Base-by-base conservation (phyloP, 176 grass and related monocot genomes). In the Canna indica region DNA sequence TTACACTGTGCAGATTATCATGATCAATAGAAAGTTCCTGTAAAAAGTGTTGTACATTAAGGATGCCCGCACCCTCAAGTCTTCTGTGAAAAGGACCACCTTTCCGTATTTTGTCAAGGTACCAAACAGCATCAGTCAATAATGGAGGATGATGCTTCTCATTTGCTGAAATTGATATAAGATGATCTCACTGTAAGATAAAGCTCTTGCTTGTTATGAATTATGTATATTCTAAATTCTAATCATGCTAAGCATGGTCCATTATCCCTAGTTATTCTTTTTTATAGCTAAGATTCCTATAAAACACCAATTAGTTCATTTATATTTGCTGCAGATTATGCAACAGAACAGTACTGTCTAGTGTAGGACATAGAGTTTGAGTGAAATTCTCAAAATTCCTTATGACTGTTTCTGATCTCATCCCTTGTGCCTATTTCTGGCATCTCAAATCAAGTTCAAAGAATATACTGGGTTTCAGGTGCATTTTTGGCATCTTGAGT, bases 71-170 rank as follows among this genome's bases (percentile, higher is more conserved):
- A 27, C 16, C 2, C 39, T 24, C n/a, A 14, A 68, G 65, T 44
- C 65, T 68, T 27, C 1, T 41, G 38, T 68, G 65, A 44, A 27
- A 44, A 26, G 0, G 0, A 42, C 65, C 65, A 68, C 28, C 25
- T 68, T 68, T 68, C 65, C 35, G 20, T 26, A 68, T 68, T 17
- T 68, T 68, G 4, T 28, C 65, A 31, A 68, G 65, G 65, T 44
- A 4, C 36, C 39, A 44, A 5, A 68, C 65, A 45, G 44, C 38
- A 44, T 68, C 65, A 26, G 34, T 68, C 39, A 68, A 44, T 68
- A 10, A 11, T 44, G 65, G 65, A 44, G 65, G 65, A 68, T 68
- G 65, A 68, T 68, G 65, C 39, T 68, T 68, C 65, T 68, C 20
- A 45, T 44, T 28, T 17, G 12, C 65, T 68, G 12, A 68, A 27